Evolutionary conservation across 2,329 filamentous ascomycete genomes (phyloP), one percentile per base, ranked within the genome.

Genomic region (Fusarium abutilonis): DNA sequence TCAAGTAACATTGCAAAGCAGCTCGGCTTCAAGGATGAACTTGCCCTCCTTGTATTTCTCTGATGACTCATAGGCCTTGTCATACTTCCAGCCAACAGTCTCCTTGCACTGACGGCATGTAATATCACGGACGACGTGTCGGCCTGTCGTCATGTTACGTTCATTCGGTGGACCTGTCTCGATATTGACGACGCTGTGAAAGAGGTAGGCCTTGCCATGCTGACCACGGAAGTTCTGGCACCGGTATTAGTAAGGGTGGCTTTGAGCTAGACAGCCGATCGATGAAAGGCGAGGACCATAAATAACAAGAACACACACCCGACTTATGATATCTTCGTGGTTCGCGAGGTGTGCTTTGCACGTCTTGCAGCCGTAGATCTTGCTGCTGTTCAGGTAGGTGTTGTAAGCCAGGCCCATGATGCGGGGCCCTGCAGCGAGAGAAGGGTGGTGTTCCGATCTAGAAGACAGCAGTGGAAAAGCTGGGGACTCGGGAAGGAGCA

Each of bases 11-110:
- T 87, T 89, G 77, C 91, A 94, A 35, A 98, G 82, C 64, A 97
- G 79, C 80, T 97, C 93, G 29, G 91, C 91, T 81, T 98, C 94
- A 54, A 99, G 83, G 58, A 99, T 99, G 75, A 91, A 98, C 80
- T 98, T 99, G 52, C 93, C 93, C 82, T 99, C 95, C 82, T 99
- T 99, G 80, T 99, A 99, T 79, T 97, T 97, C 84, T 99, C 94
- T 64, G 84, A 89, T 31, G 82, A 78, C 80, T 99, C 95, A 75
- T 91, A 98, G 1, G 95, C 95, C 80, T 96, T 97, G 78, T 99
- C 95, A 76, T 99, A 99, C 77, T 97, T 98, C 95, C 95, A 99
- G 32, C 95, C 95, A 49, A 99, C 95, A 28, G 89, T 90, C 76
- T 93, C 90, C 74, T 90, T 90, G 84, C 95, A 99, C 77, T 96